Conservation (phyloP, 2,329 filamentous ascomycete genomes). For the Ophiosphaerella korrae region DNA sequence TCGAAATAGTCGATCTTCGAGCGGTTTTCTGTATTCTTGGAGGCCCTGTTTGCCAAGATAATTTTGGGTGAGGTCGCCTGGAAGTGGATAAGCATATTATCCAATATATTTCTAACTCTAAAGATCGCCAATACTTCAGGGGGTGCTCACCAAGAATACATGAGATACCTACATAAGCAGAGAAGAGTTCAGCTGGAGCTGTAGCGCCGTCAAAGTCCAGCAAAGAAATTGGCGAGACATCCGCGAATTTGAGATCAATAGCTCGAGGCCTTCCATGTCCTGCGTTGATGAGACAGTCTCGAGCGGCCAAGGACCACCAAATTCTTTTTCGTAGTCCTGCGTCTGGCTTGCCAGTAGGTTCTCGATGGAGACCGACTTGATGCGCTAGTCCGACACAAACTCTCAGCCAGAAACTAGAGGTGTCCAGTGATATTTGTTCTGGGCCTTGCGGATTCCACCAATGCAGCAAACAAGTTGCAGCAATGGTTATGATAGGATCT, state of each 20-base stretch:
- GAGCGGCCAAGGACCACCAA: constrained; percentile 53
- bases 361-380: constrained; percentile 53
- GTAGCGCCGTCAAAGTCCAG: constrained; percentile 43
- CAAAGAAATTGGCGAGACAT: constrained; percentile 45
- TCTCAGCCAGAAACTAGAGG: constrained; percentile 52
- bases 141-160: constrained; percentile 38
- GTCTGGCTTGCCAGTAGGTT: constrained; percentile 44
- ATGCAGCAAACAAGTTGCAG: constrained; percentile 47
- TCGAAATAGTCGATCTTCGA: constrained; percentile 48
- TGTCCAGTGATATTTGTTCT: constrained; percentile 50
- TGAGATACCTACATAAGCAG: constrained; percentile 48
- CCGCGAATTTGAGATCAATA: constrained; percentile 48
- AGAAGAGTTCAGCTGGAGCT: constrained; percentile 43
- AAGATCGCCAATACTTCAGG: too few relatives aligned
- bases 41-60: constrained; percentile 44
- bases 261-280: constrained; percentile 49
- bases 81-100: neutral
- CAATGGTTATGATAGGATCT: constrained; percentile 49
- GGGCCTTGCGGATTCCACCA: constrained; percentile 53
- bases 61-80: constrained; percentile 48
- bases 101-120: neutral
- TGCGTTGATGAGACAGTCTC: constrained; percentile 50
- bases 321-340: constrained; percentile 46
- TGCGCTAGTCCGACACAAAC: constrained; percentile 51
- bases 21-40: constrained; percentile 35